Evolutionary conservation across 371 early-diverging fungal species (phyloP), one percentile per base, ranked within the genome.

Genomic region (Mucor irregularis): DNA sequence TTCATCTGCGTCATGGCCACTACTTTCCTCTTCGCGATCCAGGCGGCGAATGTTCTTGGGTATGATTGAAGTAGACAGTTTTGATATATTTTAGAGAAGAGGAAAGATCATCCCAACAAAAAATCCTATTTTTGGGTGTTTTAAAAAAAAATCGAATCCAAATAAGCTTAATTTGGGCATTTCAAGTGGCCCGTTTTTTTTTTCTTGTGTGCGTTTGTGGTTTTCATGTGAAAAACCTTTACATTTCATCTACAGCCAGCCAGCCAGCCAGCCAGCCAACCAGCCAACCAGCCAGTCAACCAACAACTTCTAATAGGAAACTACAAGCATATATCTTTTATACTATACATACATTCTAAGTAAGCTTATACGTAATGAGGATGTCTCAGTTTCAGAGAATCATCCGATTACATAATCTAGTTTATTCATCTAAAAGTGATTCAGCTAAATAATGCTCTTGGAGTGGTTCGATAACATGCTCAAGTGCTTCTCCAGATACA

Each of bases 401-500:
- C n/a, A 14, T 16, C 13, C 16, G 16, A 16, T 24, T 33, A 14
- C 43, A 8, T 31, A 28, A 9, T 26, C 16, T 33, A 22, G 38
- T 60, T 53, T 53, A 62, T 44, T 62, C 62, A 9, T 59, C 60
- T 51, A 59, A 62, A 28, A 78, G 54, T 8, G 71, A 56, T 52
- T 74, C 62, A 16, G 65, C 55, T 35, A 77, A 48, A 45, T 77
- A 67, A 56, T 77, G 58, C n/a, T 80, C 62, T 53, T 69, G 71
- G 7, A 82, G 38, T 14, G 84, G 78, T 40, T 85, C 81, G 45
- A 88, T 76, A 16, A 88, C 61, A 24, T 74, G 55, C 40, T 63
- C 65, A 22, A 88, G 54, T 14, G 66, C 62, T 33, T 76, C 66
- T 2, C 91, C 91, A 17, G 77, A 69, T 54, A 93, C 64, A 1